Evolutionary conservation across 2,329 filamentous ascomycete species (phyloP).

Genomic region (Myriosclerotinia curreyana): DNA sequence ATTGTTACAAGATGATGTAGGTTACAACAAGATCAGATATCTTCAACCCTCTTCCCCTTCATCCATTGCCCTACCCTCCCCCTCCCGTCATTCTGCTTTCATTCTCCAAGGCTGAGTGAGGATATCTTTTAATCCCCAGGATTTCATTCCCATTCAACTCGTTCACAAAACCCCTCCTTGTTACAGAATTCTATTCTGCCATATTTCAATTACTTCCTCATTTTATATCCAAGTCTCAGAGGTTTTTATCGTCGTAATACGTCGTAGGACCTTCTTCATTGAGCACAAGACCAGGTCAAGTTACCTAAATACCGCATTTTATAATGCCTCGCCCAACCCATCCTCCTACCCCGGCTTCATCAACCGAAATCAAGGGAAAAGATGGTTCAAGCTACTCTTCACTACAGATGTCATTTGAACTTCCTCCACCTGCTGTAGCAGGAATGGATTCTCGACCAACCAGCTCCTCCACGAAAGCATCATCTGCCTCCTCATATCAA

Average conservation of each 20-base stretch:
- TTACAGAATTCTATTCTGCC: neutral
- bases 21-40: neutral
- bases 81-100: neutral
- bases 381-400: conserved; percentile 61
- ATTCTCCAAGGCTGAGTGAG: neutral
- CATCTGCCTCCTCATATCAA: conserved; percentile 50
- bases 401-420: conserved; percentile 67
- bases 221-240: neutral
- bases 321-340: conserved; percentile 64
- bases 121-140: neutral
- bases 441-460: conserved; percentile 48
- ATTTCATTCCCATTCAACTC: neutral
- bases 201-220: neutral
- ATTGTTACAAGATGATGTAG: neutral
- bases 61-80: neutral
- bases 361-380: conserved; percentile 73
- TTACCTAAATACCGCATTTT: conserved; percentile 23
- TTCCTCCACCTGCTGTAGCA: conserved; percentile 71
- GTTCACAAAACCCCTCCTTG: neutral
- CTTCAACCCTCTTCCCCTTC: neutral
- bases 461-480: conserved; percentile 45
- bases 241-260: conserved; percentile 4
- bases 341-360: conserved; percentile 76
- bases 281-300: conserved; percentile 21
- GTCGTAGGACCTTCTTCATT: conserved; percentile 5